phyloP scores from a whole-genome alignment of 192 early-diverging fungal genomes.

The Umbelopsis sp. region DNA sequence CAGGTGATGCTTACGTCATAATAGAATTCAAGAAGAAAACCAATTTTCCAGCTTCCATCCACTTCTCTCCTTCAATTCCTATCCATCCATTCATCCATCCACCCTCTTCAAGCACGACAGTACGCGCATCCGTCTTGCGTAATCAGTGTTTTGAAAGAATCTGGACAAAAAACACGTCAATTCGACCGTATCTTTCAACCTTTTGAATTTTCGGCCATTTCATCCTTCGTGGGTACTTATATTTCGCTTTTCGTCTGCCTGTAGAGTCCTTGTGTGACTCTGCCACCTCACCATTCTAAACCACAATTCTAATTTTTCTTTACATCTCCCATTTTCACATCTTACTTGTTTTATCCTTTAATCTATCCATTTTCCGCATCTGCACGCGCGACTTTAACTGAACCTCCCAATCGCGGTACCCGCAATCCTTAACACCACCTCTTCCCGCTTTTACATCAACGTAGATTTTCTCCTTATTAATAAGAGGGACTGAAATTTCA shows the following conservation, averaged over 20 bases:
- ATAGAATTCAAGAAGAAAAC: conserved; percentile 15
- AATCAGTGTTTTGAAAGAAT: conserved; percentile 15
- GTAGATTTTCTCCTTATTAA: neutral
- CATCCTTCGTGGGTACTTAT: conserved; percentile 17
- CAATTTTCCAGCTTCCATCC: neutral
- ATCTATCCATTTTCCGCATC: neutral
- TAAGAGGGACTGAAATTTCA: conserved; percentile 11
- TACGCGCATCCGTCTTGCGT: conserved; percentile 8
- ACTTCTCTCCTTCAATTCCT: conserved; percentile 19
- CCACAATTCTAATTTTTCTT: conserved; percentile 22
- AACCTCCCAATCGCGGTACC: neutral
- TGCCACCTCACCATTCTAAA: conserved; percentile 16
- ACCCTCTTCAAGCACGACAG: conserved; percentile 10
- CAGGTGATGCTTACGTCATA: conserved; percentile 17
- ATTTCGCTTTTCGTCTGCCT: neutral
- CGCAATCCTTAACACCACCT: neutral
- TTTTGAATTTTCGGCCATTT: neutral
- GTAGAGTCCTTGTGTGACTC: conserved; percentile 12
- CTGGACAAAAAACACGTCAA: conserved; percentile 14
- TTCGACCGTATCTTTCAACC: conserved; percentile 3
- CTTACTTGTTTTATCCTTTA: neutral
- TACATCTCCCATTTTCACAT: conserved; percentile 12
- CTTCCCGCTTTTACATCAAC: neutral
- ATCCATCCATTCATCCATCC: conserved; percentile 19
- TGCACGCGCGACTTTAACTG: conserved; percentile 5